Evolutionary conservation across 352 stramenopile genomes (phyloP), one percentile per base, ranked within the genome.

Genomic region (Ophiocytium majus): DNA sequence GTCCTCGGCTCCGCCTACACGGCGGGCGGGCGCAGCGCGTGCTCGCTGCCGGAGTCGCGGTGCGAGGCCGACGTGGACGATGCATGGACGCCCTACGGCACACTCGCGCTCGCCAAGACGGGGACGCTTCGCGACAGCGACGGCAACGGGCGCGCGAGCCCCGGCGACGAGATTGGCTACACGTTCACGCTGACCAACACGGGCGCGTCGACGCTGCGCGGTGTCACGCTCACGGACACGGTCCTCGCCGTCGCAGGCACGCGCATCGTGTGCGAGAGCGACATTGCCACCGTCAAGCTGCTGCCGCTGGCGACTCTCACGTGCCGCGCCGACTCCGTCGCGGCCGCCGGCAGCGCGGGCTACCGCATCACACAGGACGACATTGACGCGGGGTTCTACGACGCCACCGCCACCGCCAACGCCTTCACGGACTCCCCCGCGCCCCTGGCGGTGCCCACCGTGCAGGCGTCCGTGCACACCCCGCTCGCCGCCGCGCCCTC

Each of bases 111-210:
- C 34, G 34, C 64, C 31, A 76, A 34, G 34, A 37, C 31, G 31
- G 64, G 64, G 5, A 17, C 17, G 34, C 64, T 76, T 5, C 64
- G 64, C 17, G 34, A 76, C 17, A 17, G 5, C 31, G 34, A 37
- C 34, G 64, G 5, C 34, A 17, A 5, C 17, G 64, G 31, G 5
- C 5, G 31, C 34, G 5, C 82, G 1, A 50, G 31, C 76, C n/a
- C 81, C 10, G 82, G 82, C 10, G 82, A 86, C 31, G 36, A 17
- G 23, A 82, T 86, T 36, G 9, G 43, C 36, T 86, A 79, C 10
- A 86, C 74, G 9, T 63, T 82, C 28, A 63, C n/a, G 33, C 57
- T 86, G 23, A 76, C 33, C 10, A 86, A 82, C 82, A 28, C 50
- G 32, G 82, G 75, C 34, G 34, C 64, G 31, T 5, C 64, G 34